Evolutionary conservation across 768 basidiomycete species (phyloP), one percentile per base, ranked within the genome.

Genomic region (Boletus edulis): DNA sequence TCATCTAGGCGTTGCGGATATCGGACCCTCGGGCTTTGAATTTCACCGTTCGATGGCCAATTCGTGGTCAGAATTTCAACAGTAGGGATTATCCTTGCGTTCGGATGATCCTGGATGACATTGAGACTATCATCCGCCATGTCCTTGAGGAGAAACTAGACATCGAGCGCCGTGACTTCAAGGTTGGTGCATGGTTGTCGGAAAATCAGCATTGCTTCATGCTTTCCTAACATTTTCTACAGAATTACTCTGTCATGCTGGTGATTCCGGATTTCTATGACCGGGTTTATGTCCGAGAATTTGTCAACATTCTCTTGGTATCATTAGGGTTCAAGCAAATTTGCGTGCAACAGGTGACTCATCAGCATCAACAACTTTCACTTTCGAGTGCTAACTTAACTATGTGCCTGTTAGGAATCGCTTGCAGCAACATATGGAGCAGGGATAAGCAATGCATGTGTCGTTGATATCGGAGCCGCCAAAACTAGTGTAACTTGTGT

Each of bases 191-290:
- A 41, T 46, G 4, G 42, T 32, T 41, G 35, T 46, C 42, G n/a
- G 31, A 34, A 18, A 42, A 7, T 11, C 22, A 24, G 20, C 42
- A 12, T 35, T 14, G 4, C 31, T 38, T 43, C 41, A 57, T 51
- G 5, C 44, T 35, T 24, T 55, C 27, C 48, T 32, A 44, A 22
- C 8, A 5, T 38, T 12, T 43, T 22, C 12, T 24, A 24, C 59
- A 98, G 95, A 83, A 91, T 54, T 90, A 88, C 70, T 94, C 93
- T 3, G 86, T 88, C 13, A 78, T 98, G 37, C 78, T 99, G 5
- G 83, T 98, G 32, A 85, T 98, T 22, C 95, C 97, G 8, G 97
- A 99, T 68, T 85, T 92, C 60, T 93, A 90, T 64, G 91, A 96
- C 52, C 81, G 91, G 49, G 69, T 78, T 12, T 98, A 96, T 65